Evolutionary conservation across 306 rosid species (phyloP).

Genomic region (Canavalia gladiata): DNA sequence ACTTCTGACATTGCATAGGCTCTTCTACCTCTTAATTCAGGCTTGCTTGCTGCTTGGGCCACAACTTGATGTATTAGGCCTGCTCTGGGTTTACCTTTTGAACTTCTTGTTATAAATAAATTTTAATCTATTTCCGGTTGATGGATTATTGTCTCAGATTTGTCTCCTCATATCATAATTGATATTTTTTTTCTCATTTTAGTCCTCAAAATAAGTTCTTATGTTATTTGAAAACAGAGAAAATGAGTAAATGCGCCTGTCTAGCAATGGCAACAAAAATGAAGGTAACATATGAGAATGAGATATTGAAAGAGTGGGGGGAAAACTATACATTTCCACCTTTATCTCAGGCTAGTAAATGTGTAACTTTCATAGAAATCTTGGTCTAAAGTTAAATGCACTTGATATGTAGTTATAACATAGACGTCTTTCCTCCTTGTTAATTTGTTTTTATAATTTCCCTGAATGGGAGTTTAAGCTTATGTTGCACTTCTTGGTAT

Average conservation of each 20-base stretch:
- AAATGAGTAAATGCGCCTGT: background rate
- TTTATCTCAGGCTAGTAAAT: slow-evolving; percentile 7
- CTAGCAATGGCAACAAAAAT: background rate
- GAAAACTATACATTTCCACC: background rate
- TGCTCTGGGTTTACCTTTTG: background rate
- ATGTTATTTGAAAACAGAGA: background rate
- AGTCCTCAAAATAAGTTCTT: background rate
- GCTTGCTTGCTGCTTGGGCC: background rate
- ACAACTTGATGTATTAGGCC: background rate
- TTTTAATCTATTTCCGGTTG: background rate
- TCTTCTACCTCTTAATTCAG: background rate
- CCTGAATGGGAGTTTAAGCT: slow-evolving; percentile 26
- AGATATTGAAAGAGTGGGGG: background rate
- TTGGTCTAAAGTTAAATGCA: background rate
- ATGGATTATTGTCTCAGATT: background rate
- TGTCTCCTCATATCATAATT: background rate
- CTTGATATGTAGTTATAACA: slow-evolving; percentile 5
- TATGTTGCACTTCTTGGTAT: slow-evolving; percentile 47
- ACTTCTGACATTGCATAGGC: background rate
- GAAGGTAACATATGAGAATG: background rate
- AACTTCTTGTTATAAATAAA: background rate
- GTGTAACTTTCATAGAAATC: background rate
- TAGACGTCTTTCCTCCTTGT: background rate
- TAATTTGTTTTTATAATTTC: slow-evolving; percentile 27
- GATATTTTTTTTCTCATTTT: background rate